A percentile compares a stretch with the other conserved stretches of the same genome.
Evolutionary conservation across 352 stramenopile genomes (phyloP).

Genomic region (Globisporangium parvum): DNA sequence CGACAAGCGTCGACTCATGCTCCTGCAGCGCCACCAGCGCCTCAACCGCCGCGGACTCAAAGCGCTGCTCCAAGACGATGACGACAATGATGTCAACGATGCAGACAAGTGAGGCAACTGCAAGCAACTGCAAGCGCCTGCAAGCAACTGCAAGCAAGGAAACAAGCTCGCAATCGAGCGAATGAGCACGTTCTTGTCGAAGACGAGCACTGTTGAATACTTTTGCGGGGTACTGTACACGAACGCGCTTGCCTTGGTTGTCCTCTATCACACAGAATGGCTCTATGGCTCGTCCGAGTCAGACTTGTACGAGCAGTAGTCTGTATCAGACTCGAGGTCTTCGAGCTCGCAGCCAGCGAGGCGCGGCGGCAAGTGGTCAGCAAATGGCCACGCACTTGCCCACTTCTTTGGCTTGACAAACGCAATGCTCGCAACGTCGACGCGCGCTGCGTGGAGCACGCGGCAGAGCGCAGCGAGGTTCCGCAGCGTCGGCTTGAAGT

Average conservation of each 20-base stretch:
- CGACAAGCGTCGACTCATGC: conserved; percentile 57
- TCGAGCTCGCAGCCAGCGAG: conserved; percentile 26
- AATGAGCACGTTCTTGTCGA: too few relatives aligned
- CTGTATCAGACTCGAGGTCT: conserved; percentile 41
- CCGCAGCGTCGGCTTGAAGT: conserved; percentile 59
- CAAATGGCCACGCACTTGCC: conserved; percentile 54
- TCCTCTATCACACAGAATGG: neutral
- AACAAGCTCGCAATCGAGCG: neutral
- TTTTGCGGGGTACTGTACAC: too few relatives aligned
- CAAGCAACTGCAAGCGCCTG: too few relatives aligned
- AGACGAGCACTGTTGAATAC: too few relatives aligned
- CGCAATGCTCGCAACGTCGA: conserved; percentile 34
- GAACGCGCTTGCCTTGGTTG: neutral
- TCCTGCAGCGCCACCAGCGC: conserved; percentile 72
- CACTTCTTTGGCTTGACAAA: conserved; percentile 74
- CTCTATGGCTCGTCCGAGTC: conserved; percentile 23
- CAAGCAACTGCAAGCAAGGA: neutral
- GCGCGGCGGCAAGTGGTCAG: conserved; percentile 13
- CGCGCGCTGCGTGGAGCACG: conserved; percentile 27
- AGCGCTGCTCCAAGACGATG: conserved; percentile 33
- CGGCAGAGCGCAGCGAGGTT: conserved; percentile 41
- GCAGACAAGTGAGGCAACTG: too few relatives aligned
- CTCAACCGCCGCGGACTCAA: conserved; percentile 66
- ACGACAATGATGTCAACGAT: neutral
- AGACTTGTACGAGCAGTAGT: conserved; percentile 33